Evolutionary conservation across 2,329 filamentous ascomycete species (phyloP), one percentile per base, ranked within the genome.

Genomic region (Cordyceps farinosa): DNA sequence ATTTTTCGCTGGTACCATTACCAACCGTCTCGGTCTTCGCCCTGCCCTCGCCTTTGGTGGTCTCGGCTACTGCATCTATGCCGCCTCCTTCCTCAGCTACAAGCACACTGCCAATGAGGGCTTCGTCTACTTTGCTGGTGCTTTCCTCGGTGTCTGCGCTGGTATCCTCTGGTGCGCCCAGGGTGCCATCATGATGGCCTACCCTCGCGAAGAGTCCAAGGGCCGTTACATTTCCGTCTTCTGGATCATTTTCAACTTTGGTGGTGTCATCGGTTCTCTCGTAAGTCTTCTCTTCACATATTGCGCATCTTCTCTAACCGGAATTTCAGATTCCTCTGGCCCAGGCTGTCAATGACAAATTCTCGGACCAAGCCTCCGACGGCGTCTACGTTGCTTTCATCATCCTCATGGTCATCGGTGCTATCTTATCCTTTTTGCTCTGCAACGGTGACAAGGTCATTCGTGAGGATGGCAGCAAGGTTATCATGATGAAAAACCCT

Each of bases 231-330:
- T 97, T 74, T 90, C 90, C 65, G 88, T 87, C 79, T 97, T 97
- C 78, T 97, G 93, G 93, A 87, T 92, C 74, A 96, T 97, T 71
- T 97, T 97, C 83, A 97, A 97, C 77, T 76, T 93, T 64, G 93
- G 93, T 69, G 92, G 88, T 70, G 92, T 97, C 65, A 91, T 97
- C 74, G 93, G 93, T 66, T 87, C 88, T 71, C 76, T 88, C 70
- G 78, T 82, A 72, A 69, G 78, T 72, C 62, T 15, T 53, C 58
- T 44, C 11, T 17, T 34, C 8, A n/a, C 27, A 5, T 6, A 11
- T 9, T 32, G 34, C 6, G 17, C 4, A 15, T 52, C 32, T n/a
- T 8, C 10, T 32, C 38, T 36, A 44, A 44, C 17, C 10, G 2
- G 11, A 22, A n/a, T 17, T 1, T 36, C 10, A 76, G 74, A 90